Conservation (phyloP, 495 filamentous ascomycete genomes). For the Hypoxylon perforatum region DNA sequence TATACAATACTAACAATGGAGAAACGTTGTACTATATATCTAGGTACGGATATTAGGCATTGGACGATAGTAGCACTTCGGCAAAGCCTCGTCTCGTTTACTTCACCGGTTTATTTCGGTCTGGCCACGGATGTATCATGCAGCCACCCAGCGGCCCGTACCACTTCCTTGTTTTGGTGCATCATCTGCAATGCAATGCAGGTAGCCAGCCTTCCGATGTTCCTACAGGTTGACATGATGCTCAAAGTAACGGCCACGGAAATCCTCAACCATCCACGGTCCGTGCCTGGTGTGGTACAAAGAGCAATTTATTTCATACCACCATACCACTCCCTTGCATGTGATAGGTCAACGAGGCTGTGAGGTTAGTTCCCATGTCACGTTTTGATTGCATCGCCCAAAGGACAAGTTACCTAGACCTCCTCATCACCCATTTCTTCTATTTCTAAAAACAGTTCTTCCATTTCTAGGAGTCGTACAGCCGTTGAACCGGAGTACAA, state of each 20-base stretch:
- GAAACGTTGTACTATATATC: neutral
- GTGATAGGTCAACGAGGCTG: neutral
- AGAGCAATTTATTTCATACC: neutral
- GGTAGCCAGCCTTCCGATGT: conserved; percentile 5
- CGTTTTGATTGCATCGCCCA: neutral
- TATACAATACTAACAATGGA: neutral
- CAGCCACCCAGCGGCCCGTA: neutral
- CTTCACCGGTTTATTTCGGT: neutral
- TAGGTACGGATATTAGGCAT: neutral
- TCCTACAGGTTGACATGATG: neutral
- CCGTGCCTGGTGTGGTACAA: neutral
- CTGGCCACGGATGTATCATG: neutral
- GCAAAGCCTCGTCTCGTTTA: neutral
- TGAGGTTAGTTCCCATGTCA: neutral
- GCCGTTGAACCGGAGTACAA: too few relatives aligned
- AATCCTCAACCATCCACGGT: neutral
- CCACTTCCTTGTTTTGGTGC: too few relatives aligned
- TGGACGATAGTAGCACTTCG: neutral
- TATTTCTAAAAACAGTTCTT: too few relatives aligned
- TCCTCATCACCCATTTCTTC: too few relatives aligned
- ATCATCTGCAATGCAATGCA: neutral
- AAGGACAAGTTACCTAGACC: too few relatives aligned
- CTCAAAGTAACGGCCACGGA: neutral
- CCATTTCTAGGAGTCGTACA: too few relatives aligned
- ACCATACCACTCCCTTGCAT: neutral